phyloP scores from a whole-genome alignment of 306 rosid species.

The Vachellia pachyceras region DNA sequence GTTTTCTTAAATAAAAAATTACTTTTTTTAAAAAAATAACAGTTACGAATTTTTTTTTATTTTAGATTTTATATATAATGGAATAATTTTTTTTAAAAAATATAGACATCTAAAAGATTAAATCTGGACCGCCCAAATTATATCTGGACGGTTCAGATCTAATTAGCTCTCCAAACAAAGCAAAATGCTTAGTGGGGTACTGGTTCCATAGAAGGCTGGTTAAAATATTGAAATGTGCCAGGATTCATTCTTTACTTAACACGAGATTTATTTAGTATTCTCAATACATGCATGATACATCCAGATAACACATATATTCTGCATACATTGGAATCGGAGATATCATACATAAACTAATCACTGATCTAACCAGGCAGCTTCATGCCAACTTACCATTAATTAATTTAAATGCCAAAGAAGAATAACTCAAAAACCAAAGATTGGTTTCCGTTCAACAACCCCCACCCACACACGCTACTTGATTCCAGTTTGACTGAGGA shows the following conservation, averaged over 20 bases:
- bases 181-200: no score
- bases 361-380: neutral
- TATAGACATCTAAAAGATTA: no score
- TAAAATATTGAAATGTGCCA: neutral
- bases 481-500: neutral
- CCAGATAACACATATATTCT: neutral
- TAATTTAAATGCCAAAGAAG: neutral
- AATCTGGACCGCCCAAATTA: no score
- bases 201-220: no score
- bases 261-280: neutral
- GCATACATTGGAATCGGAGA: neutral
- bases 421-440: neutral
- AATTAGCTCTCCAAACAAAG: no score
- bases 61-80: no score
- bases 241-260: neutral
- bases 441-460: neutral
- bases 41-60: no score
- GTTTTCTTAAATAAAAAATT: no score
- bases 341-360: neutral
- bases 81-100: no score
- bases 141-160: no score
- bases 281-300: neutral
- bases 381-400: neutral
- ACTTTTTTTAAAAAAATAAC: no score
- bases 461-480: neutral